Evolutionary conservation across 352 stramenopile genomes (phyloP), one percentile per base, ranked within the genome.

Genomic region (Globisporangium yorkense): DNA sequence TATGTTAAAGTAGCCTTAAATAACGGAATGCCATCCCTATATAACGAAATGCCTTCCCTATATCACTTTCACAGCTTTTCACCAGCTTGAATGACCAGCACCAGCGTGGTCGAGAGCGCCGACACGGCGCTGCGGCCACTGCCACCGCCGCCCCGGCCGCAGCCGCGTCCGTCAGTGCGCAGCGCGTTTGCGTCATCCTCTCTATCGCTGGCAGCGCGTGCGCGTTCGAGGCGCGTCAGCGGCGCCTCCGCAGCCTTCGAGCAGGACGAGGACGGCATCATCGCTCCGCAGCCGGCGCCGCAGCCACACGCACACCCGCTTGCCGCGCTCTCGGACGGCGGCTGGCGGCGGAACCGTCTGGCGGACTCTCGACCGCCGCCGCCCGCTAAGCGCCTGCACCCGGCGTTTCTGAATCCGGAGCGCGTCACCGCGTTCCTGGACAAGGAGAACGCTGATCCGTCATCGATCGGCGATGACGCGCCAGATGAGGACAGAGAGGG

Each of bases 261-360:
- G n/a, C 18, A 47, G 18, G 43, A 47, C 39, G 66, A 73, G 3
- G 68, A 81, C 2, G 67, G 76, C 8, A 21, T 62, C 10, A 27
- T 70, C 43, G 57, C 62, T 3, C 74, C 67, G 16, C 67, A 75
- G 51, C 59, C 70, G 15, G 56, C 77, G 43, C 80, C 80, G 6
- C 52, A 69, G 31, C 80, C 80, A 2, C 80, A 89, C 49, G 63
- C 66, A 12, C 80, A 89, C 27, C 80, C 80, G n/a, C 44, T 88
- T 18, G 59, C 68, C 24, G 51, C 66, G 44, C 56, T 83, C 44
- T 56, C 63, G 13, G 43, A 18, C n/a, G 13, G 33, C 27, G 18
- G 15, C 15, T 15, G 5, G 13, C 10, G 18, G 52, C 54, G 1
- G 47, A 51, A 27, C 68, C 61, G 45, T 9, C 40, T 69, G 41